Evolutionary conservation across 257 asterid genomes (phyloP).

Genomic region (Ocimum tenuiflorum): DNA sequence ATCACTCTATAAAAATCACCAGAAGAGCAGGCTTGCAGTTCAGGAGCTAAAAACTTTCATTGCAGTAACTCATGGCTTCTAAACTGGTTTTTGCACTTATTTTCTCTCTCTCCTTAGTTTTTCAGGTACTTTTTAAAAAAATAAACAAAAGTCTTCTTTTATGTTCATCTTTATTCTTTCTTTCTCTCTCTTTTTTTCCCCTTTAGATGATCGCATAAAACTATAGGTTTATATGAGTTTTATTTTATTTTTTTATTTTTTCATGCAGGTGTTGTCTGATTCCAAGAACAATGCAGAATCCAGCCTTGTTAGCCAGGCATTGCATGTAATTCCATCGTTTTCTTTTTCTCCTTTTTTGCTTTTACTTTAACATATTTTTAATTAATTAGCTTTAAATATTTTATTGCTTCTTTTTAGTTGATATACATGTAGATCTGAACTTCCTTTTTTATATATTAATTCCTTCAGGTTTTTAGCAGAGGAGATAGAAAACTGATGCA

Average conservation of each 20-base stretch:
- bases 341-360: too few species aligned
- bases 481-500: slow-evolving; percentile 28
- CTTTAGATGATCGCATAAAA: too few species aligned
- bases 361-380: too few species aligned
- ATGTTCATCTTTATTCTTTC: too few species aligned
- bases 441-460: background rate
- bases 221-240: too few species aligned
- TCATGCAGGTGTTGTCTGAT: slow-evolving; percentile 35
- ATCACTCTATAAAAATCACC: slow-evolving; percentile 12
- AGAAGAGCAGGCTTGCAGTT: background rate
- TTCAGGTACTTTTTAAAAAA: too few species aligned
- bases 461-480: slow-evolving; percentile 29
- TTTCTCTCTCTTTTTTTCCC: too few species aligned
- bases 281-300: slow-evolving; percentile 24
- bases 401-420: too few species aligned
- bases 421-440: too few species aligned
- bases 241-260: background rate
- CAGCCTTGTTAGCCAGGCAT: slow-evolving; percentile 27
- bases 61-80: slow-evolving; percentile 21
- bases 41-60: background rate
- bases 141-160: too few species aligned
- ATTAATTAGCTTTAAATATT: too few species aligned
- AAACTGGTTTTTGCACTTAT: slow-evolving; percentile 18
- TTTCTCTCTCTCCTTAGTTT: slow-evolving; percentile 25
- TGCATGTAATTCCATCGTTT: slow-evolving; percentile 22